Base-by-base conservation (phyloP, 2,329 filamentous ascomycete species). In the Pseudophaeomoniella oleicola region DNA sequence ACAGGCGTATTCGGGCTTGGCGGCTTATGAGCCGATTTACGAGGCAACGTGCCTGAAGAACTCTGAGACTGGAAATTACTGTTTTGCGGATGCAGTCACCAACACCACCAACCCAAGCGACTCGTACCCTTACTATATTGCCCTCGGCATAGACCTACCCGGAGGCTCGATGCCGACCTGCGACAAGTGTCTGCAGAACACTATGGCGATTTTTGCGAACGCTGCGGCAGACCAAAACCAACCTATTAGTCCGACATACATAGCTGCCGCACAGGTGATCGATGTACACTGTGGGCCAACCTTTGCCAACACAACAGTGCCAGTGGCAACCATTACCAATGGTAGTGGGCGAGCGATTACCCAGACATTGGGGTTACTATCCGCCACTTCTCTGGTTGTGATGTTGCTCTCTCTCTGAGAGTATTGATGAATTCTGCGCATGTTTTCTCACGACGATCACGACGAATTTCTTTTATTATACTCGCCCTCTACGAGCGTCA, bases 51-150 rank as follows among this genome's bases (percentile, higher is more conserved):
- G 90, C 53, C 69, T 93, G 14, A 75, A 74, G 41, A 73, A 83
- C 51, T 66, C 72, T 0, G 58, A 64, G 1, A 76, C 75, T 1
- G 67, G 67, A 35, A 71, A 75, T 45, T 94, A 88, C 64, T 66
- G 71, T 62, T 94, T 85, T 55, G 82, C 82, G 45, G 79, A 83
- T 47, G 85, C 88, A 35, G 75, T 87, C 41, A 85, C 81, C 34
- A 93, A 94, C 58, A 54, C 63, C 4, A 71, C 73, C 15, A 78
- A 72, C 5, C 66, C 81, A 0, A 72, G 75, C 19, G 80, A 90
- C 53, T 71, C 75, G 19, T 88, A 87, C 51, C 69, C 90, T 22
- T 98, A 94, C 61, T 88, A 81, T 50, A 64, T 96, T 3, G 83
- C 87, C 0, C 69, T 93, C 38, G 90, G 90, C 40, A 69, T 77